Percentiles rank a stretch among this genome's conserved stretches.
Evolutionary conservation across 2,329 filamentous ascomycete species (phyloP).

Genomic region (Talaromyces sp.): DNA sequence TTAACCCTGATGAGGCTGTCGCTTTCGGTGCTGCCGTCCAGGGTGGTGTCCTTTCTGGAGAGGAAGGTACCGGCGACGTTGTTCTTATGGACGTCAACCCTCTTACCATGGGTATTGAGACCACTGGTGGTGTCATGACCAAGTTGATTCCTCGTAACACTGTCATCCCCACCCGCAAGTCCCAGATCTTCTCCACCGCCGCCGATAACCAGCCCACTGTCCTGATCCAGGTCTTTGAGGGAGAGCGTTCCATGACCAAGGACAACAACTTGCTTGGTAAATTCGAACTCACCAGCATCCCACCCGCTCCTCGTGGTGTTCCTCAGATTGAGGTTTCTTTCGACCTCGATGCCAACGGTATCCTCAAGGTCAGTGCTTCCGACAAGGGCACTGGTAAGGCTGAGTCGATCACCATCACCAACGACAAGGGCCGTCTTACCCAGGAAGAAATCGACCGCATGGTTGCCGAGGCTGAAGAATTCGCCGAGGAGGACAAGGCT

Average conservation of each 20-base stretch:
- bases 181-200: constrained; percentile 94
- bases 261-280: constrained; percentile 97
- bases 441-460: constrained; percentile 98
- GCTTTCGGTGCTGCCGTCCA: constrained; percentile 97
- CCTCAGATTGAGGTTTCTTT: constrained; percentile 98
- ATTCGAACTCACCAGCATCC: constrained; percentile 95
- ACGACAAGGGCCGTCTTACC: constrained; percentile 96
- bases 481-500: constrained; percentile 98
- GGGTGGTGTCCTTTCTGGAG: constrained; percentile 88
- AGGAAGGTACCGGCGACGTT: constrained; percentile 71
- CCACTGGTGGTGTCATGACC: constrained; percentile 95
- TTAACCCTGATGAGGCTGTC: constrained; percentile 98
- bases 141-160: constrained; percentile 94
- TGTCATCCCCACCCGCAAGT: constrained; percentile 91
- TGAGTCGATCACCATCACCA: constrained; percentile 97
- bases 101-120: constrained; percentile 93
- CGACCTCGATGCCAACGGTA: constrained; percentile 96
- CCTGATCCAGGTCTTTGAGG: constrained; percentile 92
- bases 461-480: constrained; percentile 97
- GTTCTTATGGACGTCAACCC: constrained; percentile 98
- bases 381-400: constrained; percentile 98
- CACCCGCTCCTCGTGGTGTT: constrained; percentile 89
- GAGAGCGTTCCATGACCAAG: constrained; percentile 89
- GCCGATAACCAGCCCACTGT: constrained; percentile 96
- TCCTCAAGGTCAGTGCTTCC: constrained; percentile 89